Base-by-base conservation (phyloP, 2,329 filamentous ascomycete genomes). In the Aspergillus nomiae region DNA sequence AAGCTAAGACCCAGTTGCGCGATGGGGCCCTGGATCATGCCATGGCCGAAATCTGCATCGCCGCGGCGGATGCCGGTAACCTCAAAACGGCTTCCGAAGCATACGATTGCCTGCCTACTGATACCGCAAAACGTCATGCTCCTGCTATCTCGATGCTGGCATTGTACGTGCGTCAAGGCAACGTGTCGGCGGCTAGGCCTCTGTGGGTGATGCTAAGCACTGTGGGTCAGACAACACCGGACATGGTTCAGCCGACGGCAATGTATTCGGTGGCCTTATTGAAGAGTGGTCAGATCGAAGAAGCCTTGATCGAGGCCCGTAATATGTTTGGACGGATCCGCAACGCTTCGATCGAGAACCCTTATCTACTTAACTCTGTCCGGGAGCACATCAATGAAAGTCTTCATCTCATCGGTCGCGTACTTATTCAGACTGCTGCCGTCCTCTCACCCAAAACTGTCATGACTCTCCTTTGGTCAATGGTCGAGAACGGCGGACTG, bases 191-290 rank as follows among this genome's bases (percentile, higher is more conserved):
- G 60, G 94, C 94, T 57, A 86, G 90, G 67, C 85, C 89, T 67
- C 94, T 92, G 80, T 97, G 94, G 93, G 85, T 87, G 59, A 83
- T 91, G 61, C 82, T 97, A 59, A 87, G 85, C 64, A 76, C 75
- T 12, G 71, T 88, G 63, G 83, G 87, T 71, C 81, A 84, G 58
- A 84, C 87, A 38, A 85, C 86, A 14, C 76, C 84, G 59, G 82
- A 88, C 36, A 90, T 96, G 77, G 90, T 97, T 65, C 93, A 97
- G 80, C 91, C 93, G 28, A 90, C 92, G 14, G 87, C 92, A 62
- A 97, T 97, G 92, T 97, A 94, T 73, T 88, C 91, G 16, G 88
- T 96, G 62, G 92, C 93, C 55, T 84, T 98, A 77, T 90, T 98
- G 74, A 91, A 92, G 59, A 92, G 91, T 66, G 92, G 93, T 48